Evolutionary conservation across 1,284 basidiomycete species (phyloP).

Genomic region (Wallemia hederae): DNA sequence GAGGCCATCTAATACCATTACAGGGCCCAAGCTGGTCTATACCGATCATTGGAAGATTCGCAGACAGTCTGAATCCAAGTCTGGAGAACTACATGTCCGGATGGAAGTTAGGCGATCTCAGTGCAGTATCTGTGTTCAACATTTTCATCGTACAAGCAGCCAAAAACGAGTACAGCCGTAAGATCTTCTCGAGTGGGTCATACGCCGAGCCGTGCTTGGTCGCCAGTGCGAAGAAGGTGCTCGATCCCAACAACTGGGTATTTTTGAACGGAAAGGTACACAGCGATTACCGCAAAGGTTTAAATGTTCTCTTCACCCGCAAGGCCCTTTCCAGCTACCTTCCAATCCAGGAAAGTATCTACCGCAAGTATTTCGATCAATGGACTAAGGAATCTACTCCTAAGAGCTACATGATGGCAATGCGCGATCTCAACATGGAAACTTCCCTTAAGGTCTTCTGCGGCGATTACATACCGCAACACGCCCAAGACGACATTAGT

Average conservation of each 20-base stretch:
- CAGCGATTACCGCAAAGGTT: conserved; percentile 69
- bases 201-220: conserved; percentile 83
- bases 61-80: conserved; percentile 58
- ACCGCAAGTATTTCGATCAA: conserved; percentile 39
- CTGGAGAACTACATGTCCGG: conserved; percentile 67
- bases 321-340: conserved; percentile 73
- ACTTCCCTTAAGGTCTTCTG: conserved; percentile 88
- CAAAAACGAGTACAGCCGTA: conserved; percentile 62
- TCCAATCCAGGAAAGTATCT: conserved; percentile 54
- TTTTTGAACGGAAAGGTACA: conserved; percentile 84
- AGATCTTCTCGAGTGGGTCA: conserved; percentile 68
- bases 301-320: conserved; percentile 81
- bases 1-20: not conserved
- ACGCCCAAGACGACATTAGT: conserved; percentile 48
- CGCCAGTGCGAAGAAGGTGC: conserved; percentile 63
- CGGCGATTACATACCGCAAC: conserved; percentile 57
- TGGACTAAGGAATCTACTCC: conserved; percentile 33
- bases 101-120: conserved; percentile 58
- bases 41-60: conserved; percentile 74
- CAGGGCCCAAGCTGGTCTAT: conserved; percentile 57
- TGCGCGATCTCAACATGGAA: conserved; percentile 88
- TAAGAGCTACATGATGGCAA: conserved; percentile 47
- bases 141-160: conserved; percentile 95
- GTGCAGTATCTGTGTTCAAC: conserved; percentile 74
- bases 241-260: conserved; percentile 84